Percentiles rank a stretch among this genome's conserved stretches.
These are phyloP conservation scores for Castanea crenata DNA, from an alignment of 306 rosid species.

Conservation along the genomic window DNA sequence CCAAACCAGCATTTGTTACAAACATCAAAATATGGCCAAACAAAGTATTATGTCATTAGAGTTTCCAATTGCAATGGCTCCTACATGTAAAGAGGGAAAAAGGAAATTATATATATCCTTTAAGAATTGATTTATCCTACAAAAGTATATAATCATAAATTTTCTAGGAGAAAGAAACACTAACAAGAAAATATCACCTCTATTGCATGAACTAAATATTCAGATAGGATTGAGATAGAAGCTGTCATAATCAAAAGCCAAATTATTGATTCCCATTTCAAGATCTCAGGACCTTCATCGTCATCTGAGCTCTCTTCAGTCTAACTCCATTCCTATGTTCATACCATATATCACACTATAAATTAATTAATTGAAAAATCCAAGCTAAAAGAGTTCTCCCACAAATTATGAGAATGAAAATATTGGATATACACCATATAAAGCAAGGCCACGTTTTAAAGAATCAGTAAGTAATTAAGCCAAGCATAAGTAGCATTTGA, in stretches of 20 bases:
- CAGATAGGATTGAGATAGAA: conserved; percentile 72
- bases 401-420: conserved; percentile 12
- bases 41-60: not conserved
- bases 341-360: conserved; percentile 20
- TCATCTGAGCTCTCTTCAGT: conserved; percentile 41
- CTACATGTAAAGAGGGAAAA: not conserved
- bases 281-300: not conserved
- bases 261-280: too few relatives aligned
- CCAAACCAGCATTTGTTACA: not conserved
- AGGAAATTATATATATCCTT: not conserved
- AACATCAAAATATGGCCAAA: not conserved
- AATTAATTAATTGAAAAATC: conserved; percentile 21
- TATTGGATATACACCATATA: conserved; percentile 8
- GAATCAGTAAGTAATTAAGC: not conserved
- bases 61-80: not conserved
- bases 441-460: not conserved
- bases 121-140: not conserved
- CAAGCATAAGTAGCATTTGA: not conserved
- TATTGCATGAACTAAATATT: conserved; percentile 70
- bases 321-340: conserved; percentile 57
- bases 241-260: too few relatives aligned
- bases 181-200: conserved; percentile 44
- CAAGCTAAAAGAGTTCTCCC: not conserved
- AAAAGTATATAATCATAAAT: not conserved
- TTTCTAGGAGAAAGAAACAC: not conserved